A percentile compares a stretch with the other conserved stretches of the same genome.
Conservation (phyloP, 768 basidiomycete genomes). For the Lyophyllum decastes region DNA sequence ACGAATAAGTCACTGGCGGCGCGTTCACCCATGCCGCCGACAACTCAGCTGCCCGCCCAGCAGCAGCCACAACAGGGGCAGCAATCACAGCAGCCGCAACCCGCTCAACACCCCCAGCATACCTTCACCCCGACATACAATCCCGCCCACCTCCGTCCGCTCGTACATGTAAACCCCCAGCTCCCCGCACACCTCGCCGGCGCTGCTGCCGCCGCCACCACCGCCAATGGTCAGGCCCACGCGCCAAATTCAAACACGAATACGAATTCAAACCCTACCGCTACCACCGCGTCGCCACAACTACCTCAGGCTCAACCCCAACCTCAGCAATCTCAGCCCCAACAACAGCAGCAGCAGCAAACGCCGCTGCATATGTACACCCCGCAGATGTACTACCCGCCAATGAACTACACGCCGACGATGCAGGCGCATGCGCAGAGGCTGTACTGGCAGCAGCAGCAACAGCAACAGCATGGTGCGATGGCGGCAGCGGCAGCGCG, state of each 20-base stretch:
- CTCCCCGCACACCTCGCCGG: constrained; percentile 17
- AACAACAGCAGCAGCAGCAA: constrained; percentile 17
- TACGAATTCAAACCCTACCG: background rate
- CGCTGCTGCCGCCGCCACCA: constrained; percentile 19
- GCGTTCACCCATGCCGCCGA: constrained; percentile 29
- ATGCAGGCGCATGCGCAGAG: constrained; percentile 8
- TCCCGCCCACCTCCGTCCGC: constrained; percentile 33
- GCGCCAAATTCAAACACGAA: background rate
- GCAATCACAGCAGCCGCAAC: constrained; percentile 14
- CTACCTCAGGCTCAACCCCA: constrained; percentile 7
- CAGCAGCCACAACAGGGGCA: constrained; percentile 21
- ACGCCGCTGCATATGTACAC: constrained; percentile 10
- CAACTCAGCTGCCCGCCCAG: constrained; percentile 25
- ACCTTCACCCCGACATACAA: constrained; percentile 32
- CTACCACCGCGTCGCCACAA: background rate
- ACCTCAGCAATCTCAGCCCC: constrained; percentile 4
- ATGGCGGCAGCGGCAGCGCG: constrained; percentile 1
- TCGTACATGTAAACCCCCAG: constrained; percentile 28
- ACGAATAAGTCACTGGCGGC: constrained; percentile 31
- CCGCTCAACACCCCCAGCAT: constrained; percentile 24
- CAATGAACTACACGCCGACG: constrained; percentile 14
- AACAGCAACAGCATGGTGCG: background rate
- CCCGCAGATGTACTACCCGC: constrained; percentile 20
- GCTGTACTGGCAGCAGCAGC: constrained; percentile 8
- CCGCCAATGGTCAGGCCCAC: constrained; percentile 13